Base-by-base conservation (phyloP, 2,329 filamentous ascomycete species). In the Botrytis porri region DNA sequence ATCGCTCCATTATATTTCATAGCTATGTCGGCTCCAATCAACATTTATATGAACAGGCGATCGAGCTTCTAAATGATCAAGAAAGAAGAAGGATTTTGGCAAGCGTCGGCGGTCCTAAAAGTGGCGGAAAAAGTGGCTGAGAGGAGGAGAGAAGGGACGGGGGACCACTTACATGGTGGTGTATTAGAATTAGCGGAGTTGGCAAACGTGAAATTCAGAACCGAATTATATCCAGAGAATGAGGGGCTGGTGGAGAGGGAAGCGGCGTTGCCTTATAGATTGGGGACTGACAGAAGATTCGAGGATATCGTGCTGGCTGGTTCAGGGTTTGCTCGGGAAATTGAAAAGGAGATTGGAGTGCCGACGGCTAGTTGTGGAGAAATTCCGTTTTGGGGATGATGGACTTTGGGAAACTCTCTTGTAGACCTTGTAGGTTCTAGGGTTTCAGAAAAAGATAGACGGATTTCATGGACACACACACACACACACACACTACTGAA, bases 61-160 rank as follows among this genome's bases (percentile, higher is more conserved):
- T 76, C 6, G 73, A 70, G 9, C 63, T 77, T 3, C 70, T 77
- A 62, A 37, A 57, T 32, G n/a, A 59, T 74, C 25, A 74, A 72
- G 57, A 70, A 66, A 29, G 72, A 70, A 69, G 75, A 77, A 22
- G 73, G 76, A 1, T 75, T 75, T 32, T 76, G 76, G 76, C 65
- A 76, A 64, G 63, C 75, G 16, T 54, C 32, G 6, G 75, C 69
- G 35, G 70, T 69, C 2, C 69, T 70, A 7, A 54, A 12, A 29
- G 73, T 76, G 51, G 75, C 76, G 29, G 75, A 76, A 59, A 73
- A 41, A 20, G 66, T 73, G 22, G 63, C 73, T 22, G 22, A 43
- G 18, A 39, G 59, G 37, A 72, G 25, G 59, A 71, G 25, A 62
- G 51, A 25, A 29, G 70, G 59, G 4, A 60, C 7, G 2, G 73